These are phyloP conservation scores for Cyclospora cayetanensis DNA, from an alignment of 169 alveolate genomes.

Conservation along the genomic window DNA sequence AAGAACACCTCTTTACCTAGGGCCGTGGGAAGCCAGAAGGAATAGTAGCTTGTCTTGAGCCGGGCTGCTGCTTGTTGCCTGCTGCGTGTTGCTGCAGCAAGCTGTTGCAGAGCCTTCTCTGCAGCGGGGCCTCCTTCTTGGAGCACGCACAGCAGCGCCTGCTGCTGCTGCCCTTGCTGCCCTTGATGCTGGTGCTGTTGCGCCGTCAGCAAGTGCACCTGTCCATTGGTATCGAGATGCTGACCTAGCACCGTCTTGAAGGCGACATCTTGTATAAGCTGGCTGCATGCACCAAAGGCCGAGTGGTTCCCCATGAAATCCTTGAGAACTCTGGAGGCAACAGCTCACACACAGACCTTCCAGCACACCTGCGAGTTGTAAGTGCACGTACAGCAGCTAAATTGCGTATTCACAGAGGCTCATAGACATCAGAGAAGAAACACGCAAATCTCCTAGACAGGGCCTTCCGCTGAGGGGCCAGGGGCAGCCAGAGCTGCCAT, in stretches of 20 bases:
- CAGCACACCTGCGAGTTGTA: background rate
- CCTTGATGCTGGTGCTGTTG: background rate
- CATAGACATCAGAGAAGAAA: no score
- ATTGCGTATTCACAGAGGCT: background rate
- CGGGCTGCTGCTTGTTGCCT: slow-evolving; percentile 65
- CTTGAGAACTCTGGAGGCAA: slow-evolving; percentile 51
- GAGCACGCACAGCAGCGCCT: slow-evolving; percentile 11
- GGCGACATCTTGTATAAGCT: slow-evolving; percentile 55
- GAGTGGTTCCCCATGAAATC: slow-evolving; percentile 44
- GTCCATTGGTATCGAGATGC: slow-evolving; percentile 74
- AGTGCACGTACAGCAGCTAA: background rate
- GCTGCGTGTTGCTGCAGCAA: slow-evolving; percentile 44
- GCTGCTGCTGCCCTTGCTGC: slow-evolving; percentile 21
- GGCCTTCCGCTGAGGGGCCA: no score
- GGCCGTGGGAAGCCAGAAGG: slow-evolving; percentile 76
- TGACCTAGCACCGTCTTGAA: slow-evolving; percentile 74
- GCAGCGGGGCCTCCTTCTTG: slow-evolving; percentile 10
- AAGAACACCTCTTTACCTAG: slow-evolving; percentile 73
- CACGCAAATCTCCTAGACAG: no score
- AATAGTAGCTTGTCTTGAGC: slow-evolving; percentile 72
- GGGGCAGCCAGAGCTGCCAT: no score
- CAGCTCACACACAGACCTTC: background rate
- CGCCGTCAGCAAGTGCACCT: slow-evolving; percentile 16
- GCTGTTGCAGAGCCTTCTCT: background rate
- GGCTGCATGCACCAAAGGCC: slow-evolving; percentile 14